Evolutionary conservation across 768 basidiomycete genomes (phyloP), one percentile per base, ranked within the genome.

Genomic region (Lactarius psammicola): DNA sequence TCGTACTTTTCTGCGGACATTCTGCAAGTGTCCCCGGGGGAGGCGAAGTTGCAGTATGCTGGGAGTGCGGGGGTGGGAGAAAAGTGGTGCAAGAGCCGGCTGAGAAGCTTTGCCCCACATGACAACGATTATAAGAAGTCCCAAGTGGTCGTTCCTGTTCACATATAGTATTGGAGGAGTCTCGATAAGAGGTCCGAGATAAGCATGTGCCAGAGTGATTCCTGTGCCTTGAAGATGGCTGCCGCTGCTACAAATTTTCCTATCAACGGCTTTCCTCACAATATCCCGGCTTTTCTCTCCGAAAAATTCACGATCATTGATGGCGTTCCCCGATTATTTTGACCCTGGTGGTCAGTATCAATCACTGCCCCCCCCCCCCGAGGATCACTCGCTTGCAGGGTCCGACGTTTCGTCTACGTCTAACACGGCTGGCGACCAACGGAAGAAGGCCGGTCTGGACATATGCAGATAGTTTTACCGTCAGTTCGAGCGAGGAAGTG

Each of bases 1-100:
- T 60, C 53, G 11, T 46, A 44, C 38, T n/a, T 54, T 20, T 59
- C 63, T 3, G 33, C 26, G n/a, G 49, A 59, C 65, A 66, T 66
- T 44, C 23, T 58, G 59, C 15, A 18, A 23, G 42, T 40, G 31
- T 33, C 56, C 17, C 38, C 17, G 18, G 9, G 30, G 30, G 31
- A 56, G 31, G 42, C 20, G 1, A 33, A 17, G n/a, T 17, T 18
- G 17, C 31, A 11, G 20, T 13, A 23, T 18, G 55, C 17, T 33
- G n/a, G 10, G n/a, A 51, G 13, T 15, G 11, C 2, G 49, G 23
- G 33, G 26, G 44, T 28, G 28, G 59, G 28, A 31, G 54, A 26
- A 36, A 30, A 20, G 26, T 18, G 28, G 31, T n/a, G 9, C 15
- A 54, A 54, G 51, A 30, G 10, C 53, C 38, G 2, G 23, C 33